Evolutionary conservation across 345 rosid species (phyloP).

Genomic region (Zanthoxylum bungeanum): DNA sequence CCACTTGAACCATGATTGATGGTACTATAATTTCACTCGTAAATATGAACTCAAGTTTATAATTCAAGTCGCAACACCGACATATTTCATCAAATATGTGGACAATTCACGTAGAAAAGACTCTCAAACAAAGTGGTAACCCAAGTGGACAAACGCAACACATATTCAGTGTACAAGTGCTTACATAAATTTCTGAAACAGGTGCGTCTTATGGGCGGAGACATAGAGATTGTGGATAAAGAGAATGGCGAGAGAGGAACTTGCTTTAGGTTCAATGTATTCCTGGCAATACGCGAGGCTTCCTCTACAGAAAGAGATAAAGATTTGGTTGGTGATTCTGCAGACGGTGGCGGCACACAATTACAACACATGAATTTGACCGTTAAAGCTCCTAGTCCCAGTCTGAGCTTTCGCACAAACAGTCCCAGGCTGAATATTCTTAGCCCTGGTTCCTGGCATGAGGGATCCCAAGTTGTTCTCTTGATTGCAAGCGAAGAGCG

Average conservation of each 20-base stretch:
- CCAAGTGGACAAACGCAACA: too few species aligned
- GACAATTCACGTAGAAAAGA: too few species aligned
- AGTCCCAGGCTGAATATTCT: constrained; percentile 42
- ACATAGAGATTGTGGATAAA: constrained; percentile 61
- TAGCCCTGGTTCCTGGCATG: constrained; percentile 41
- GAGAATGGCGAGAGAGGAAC: constrained; percentile 58
- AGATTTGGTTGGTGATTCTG: constrained; percentile 24
- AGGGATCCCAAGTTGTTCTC: constrained; percentile 69
- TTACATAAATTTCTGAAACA: constrained; percentile 6
- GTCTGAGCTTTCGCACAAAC: constrained; percentile 19
- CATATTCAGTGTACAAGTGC: neutral
- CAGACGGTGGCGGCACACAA: constrained; percentile 1
- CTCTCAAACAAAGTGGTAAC: too few species aligned
- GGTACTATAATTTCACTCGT: too few species aligned
- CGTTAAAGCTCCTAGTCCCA: constrained; percentile 26
- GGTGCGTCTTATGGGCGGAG: constrained; percentile 91
- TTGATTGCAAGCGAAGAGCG: constrained; percentile 52
- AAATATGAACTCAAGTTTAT: too few species aligned
- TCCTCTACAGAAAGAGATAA: constrained; percentile 17
- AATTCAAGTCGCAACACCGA: too few species aligned
- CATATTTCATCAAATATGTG: too few species aligned
- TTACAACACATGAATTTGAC: constrained; percentile 23
- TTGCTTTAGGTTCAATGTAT: constrained; percentile 71
- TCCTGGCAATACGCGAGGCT: constrained; percentile 28
- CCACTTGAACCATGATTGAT: too few species aligned